Evolutionary conservation across 805 yeast species (phyloP).

Genomic region (Kuraishia borneana): DNA sequence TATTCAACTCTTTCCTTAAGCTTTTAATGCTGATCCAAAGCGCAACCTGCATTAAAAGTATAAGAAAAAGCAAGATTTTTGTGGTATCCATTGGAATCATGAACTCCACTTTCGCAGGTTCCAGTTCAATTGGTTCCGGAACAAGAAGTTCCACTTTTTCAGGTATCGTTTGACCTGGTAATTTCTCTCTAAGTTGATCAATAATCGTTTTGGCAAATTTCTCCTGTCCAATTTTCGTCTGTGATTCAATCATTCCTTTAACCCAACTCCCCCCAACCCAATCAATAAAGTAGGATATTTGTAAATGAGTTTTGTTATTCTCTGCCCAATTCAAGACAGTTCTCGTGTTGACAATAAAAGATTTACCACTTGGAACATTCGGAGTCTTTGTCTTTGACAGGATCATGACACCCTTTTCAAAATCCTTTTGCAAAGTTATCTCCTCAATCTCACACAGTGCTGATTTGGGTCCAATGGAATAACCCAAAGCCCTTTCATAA

Average conservation of each 20-base stretch:
- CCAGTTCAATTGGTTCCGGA: too few relatives aligned
- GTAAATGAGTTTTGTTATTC: constrained; percentile 45
- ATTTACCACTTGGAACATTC: constrained; percentile 86
- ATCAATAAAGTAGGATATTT: constrained; percentile 62
- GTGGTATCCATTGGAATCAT: background rate
- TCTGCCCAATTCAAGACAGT: constrained; percentile 69
- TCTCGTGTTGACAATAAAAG: constrained; percentile 67
- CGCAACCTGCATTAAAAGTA: background rate
- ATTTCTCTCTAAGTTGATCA: background rate
- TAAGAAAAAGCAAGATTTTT: background rate
- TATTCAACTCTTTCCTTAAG: background rate
- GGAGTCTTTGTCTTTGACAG: constrained; percentile 68
- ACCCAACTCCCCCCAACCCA: constrained; percentile 95
- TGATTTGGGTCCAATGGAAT: constrained; percentile 86
- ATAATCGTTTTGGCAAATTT: constrained; percentile 28
- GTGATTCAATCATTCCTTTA: constrained; percentile 78
- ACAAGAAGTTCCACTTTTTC: too few relatives aligned
- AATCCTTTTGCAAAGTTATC: constrained; percentile 42
- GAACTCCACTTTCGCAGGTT: too few relatives aligned
- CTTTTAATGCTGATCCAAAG: background rate
- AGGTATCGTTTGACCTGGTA: too few relatives aligned
- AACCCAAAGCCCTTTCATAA: constrained; percentile 67
- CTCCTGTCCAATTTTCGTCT: constrained; percentile 71
- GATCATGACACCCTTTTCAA: constrained; percentile 44
- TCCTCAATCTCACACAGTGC: constrained; percentile 60